These are phyloP conservation scores for Alternaria longipes DNA, from an alignment of 2,329 filamentous ascomycete species.

Conservation along the genomic window DNA sequence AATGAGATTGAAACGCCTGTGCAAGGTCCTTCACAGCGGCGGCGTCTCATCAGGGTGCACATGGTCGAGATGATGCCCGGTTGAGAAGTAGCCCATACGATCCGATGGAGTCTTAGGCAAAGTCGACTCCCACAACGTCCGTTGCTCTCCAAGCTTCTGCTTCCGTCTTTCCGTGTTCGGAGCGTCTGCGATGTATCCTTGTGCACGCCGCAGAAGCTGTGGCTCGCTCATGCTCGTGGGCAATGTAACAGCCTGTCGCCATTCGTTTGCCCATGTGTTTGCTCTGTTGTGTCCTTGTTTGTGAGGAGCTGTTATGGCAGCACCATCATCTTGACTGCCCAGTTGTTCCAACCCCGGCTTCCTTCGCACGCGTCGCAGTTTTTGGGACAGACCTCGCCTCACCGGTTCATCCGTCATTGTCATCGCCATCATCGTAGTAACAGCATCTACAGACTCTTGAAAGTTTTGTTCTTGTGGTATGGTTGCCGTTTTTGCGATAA, in stretches of 20 bases:
- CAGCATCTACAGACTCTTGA: conserved; percentile 18
- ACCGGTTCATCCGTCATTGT: conserved; percentile 21
- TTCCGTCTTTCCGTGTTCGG: conserved; percentile 9
- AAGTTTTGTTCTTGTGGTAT: conserved; percentile 18
- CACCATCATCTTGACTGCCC: conserved; percentile 20
- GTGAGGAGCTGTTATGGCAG: conserved; percentile 3
- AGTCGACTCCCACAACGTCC: conserved; percentile 31
- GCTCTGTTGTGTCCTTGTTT: conserved; percentile 14
- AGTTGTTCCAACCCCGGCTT: conserved; percentile 26
- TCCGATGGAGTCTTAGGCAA: conserved; percentile 23
- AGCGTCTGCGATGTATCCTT: conserved; percentile 8
- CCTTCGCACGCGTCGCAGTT: conserved; percentile 26
- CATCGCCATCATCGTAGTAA: neutral
- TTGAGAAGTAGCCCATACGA: conserved; percentile 19
- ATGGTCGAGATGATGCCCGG: conserved; percentile 12
- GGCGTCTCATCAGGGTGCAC: conserved; percentile 5
- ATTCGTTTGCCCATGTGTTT: conserved; percentile 18
- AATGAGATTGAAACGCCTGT: neutral
- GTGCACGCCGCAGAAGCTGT: conserved; percentile 14
- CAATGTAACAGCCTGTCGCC: conserved; percentile 10
- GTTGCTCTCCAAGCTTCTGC: conserved; percentile 22
- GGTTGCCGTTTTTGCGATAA: conserved; percentile 21
- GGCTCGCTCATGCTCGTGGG: conserved; percentile 13
- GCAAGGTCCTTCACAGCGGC: neutral
- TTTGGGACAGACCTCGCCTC: conserved; percentile 22